Percentiles rank a stretch among this genome's conserved stretches.
These are phyloP conservation scores for Neofusicoccum sp. DNA, from an alignment of 2,329 filamentous ascomycete genomes.

Conservation along the genomic window DNA sequence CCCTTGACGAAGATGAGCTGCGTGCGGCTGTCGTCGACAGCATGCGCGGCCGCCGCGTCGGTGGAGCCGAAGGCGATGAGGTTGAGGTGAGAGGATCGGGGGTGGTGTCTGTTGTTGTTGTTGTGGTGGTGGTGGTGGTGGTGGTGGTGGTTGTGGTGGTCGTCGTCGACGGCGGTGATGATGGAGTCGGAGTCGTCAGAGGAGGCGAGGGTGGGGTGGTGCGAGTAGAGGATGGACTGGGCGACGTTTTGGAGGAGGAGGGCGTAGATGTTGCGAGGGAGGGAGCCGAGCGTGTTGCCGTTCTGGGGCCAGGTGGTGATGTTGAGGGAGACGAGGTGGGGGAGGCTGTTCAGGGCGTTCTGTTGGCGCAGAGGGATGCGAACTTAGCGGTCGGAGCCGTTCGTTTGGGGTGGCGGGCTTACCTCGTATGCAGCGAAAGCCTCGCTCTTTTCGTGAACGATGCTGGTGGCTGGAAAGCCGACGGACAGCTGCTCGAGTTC, in stretches of 20 bases:
- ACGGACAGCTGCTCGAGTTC: constrained; percentile 49
- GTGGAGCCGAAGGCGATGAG: constrained; percentile 22
- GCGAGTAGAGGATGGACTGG: constrained; percentile 30
- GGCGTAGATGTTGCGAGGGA: constrained; percentile 50
- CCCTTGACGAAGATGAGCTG: constrained; percentile 52
- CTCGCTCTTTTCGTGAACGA: constrained; percentile 45
- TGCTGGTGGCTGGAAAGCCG: constrained; percentile 50
- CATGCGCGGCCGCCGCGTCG: constrained; percentile 45
- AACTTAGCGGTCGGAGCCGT: not conserved
- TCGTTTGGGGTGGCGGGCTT: constrained; percentile 19
- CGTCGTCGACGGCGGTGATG: constrained; percentile 13
- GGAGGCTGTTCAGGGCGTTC: constrained; percentile 42
- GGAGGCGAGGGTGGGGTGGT: constrained; percentile 5
- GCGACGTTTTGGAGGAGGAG: constrained; percentile 46
- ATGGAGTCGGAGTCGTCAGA: constrained; percentile 20
- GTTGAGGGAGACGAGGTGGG: constrained; percentile 49
- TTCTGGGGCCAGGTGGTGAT: constrained; percentile 54
- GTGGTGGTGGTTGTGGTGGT: not conserved
- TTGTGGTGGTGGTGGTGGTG: constrained; percentile 43
- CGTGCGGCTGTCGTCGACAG: constrained; percentile 49
- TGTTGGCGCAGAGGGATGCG: constrained; percentile 20
- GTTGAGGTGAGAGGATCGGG: constrained; percentile 18
- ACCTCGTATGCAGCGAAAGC: constrained; percentile 49
- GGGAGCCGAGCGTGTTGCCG: constrained; percentile 40
- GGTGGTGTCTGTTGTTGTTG: not conserved